Conservation (phyloP, 345 rosid genomes). For the Dimocarpus longan region DNA sequence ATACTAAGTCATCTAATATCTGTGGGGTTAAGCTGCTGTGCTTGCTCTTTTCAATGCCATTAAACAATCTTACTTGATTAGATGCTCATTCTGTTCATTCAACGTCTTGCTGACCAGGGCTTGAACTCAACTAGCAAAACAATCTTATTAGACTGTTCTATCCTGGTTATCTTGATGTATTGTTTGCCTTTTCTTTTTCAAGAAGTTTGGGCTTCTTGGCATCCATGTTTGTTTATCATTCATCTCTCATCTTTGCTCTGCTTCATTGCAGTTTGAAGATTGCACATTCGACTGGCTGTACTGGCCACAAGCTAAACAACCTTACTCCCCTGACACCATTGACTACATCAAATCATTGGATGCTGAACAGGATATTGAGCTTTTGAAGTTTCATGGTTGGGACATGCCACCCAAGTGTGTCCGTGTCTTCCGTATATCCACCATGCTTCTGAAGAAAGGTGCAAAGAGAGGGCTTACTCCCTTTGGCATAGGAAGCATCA, state of each 20-base stretch:
- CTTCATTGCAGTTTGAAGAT: constrained; percentile 69
- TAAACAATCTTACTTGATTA: neutral
- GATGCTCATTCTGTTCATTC: neutral
- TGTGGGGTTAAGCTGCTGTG: neutral
- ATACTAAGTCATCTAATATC: neutral
- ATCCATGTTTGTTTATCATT: neutral
- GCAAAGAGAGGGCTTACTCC: constrained; percentile 69
- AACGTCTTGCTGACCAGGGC: neutral
- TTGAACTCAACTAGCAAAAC: neutral
- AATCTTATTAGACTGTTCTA: neutral
- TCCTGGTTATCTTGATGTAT: neutral
- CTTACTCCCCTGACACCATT: constrained; percentile 55
- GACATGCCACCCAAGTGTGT: constrained; percentile 55
- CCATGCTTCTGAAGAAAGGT: constrained; percentile 88
- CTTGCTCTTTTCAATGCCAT: constrained; percentile 3
- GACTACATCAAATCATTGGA: constrained; percentile 64
- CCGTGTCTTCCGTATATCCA: constrained; percentile 59
- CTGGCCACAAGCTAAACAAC: constrained; percentile 87
- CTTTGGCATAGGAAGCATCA: constrained; percentile 67
- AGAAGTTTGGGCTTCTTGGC: neutral
- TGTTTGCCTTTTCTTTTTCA: neutral
- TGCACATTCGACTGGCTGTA: constrained; percentile 95
- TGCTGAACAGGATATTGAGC: constrained; percentile 63
- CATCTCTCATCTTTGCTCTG: constrained; percentile 13
- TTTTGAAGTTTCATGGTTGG: constrained; percentile 75